These are phyloP conservation scores for Candida michaelii DNA, from an alignment of 805 yeast genomes.

Conservation along the genomic window DNA sequence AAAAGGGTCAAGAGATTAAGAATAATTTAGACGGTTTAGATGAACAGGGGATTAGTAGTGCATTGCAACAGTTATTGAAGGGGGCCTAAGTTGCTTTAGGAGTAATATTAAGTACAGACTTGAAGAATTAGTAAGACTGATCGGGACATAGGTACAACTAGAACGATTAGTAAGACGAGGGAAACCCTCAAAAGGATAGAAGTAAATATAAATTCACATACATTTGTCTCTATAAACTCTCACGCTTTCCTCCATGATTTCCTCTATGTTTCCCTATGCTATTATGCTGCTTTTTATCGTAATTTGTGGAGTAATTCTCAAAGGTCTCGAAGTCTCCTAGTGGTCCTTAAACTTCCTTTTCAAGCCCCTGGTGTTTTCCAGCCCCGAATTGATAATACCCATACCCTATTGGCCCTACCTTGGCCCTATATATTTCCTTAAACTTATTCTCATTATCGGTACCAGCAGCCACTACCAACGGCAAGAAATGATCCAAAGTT, in stretches of 20 bases:
- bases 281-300: no score
- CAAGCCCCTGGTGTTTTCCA: not conserved
- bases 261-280: no score
- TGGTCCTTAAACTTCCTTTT: not conserved
- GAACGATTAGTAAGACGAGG: no score
- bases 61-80: conserved; percentile 42
- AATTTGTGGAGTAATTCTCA: no score
- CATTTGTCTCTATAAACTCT: no score
- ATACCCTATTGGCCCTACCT: conserved; percentile 59
- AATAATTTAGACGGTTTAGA: conserved; percentile 49
- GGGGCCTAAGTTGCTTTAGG: not conserved
- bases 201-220: no score
- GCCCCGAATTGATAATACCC: conserved; percentile 53
- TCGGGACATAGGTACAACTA: no score
- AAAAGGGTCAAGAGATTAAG: conserved; percentile 51
- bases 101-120: no score
- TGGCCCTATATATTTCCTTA: conserved; percentile 47
- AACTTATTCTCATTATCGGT: conserved; percentile 45
- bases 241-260: no score
- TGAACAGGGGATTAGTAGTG: conserved; percentile 42
- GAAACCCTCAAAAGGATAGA: no score
- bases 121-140: no score
- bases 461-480: conserved; percentile 61
- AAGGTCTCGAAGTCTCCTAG: no score
- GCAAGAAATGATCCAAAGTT: conserved; percentile 71